A percentile compares a stretch with the other conserved stretches of the same genome.
phyloP scores from a whole-genome alignment of 2,329 filamentous ascomycete species.

The Cladophialophora immunda region DNA sequence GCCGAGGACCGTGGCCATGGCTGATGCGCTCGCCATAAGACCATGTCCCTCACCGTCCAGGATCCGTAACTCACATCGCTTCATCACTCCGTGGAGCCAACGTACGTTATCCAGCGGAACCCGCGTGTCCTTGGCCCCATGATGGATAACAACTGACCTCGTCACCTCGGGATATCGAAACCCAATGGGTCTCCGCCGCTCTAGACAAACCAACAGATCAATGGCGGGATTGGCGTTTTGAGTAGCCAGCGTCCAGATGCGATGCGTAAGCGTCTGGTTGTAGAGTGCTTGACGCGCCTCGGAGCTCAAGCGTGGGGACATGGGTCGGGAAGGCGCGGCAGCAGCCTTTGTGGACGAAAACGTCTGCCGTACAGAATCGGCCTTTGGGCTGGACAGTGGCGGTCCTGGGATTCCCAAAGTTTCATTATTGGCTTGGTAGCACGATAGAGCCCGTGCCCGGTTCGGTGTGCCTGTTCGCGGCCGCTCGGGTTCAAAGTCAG shows the following conservation, averaged over 20 bases:
- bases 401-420: conserved; percentile 10
- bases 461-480: conserved; percentile 22
- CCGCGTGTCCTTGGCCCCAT: conserved; percentile 86
- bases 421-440: conserved; percentile 33
- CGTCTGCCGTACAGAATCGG: conserved; percentile 24
- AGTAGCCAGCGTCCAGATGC: conserved; percentile 93
- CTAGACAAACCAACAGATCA: conserved; percentile 89
- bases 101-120: conserved; percentile 94
- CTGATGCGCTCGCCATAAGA: conserved; percentile 89
- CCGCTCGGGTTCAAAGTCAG: conserved; percentile 26
- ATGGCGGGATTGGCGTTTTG: conserved; percentile 92
- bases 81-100: conserved; percentile 95
- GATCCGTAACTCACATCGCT: conserved; percentile 87
- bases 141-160: conserved; percentile 88
- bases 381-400: conserved; percentile 12
- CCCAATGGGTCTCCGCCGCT: conserved; percentile 88
- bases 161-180: conserved; percentile 98
- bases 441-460: conserved; percentile 27
- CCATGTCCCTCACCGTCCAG: conserved; percentile 93
- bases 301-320: conserved; percentile 32
- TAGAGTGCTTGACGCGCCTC: conserved; percentile 58
- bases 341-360: conserved; percentile 19
- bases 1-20: conserved; percentile 94
- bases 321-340: conserved; percentile 6
- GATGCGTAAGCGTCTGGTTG: conserved; percentile 85